Evolutionary conservation across 371 early-diverging fungal genomes (phyloP).

Genomic region (Mucor lusitanicus): DNA sequence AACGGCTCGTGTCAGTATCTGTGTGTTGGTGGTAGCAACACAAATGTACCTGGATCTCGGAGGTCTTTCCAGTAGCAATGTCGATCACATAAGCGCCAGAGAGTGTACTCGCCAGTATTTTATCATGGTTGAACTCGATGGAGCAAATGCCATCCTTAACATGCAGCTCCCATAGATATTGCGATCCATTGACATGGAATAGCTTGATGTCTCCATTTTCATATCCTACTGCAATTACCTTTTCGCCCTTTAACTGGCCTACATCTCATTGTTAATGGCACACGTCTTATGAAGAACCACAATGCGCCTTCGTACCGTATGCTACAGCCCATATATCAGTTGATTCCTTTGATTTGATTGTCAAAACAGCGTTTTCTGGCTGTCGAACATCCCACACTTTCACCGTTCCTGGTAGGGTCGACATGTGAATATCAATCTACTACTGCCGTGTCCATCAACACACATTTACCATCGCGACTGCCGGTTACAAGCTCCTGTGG

Average conservation of each 20-base stretch:
- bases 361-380: constrained; percentile 64
- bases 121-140: constrained; percentile 15
- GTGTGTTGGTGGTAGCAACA: no score
- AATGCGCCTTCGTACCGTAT: constrained; percentile 62
- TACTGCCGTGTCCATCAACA: background rate
- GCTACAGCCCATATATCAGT: constrained; percentile 81
- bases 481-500: constrained; percentile 75
- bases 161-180: constrained; percentile 74
- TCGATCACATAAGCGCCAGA: constrained; percentile 19
- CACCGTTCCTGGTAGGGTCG: constrained; percentile 48
- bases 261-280: background rate
- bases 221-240: constrained; percentile 68
- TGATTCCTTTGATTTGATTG: constrained; percentile 49
- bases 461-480: constrained; percentile 66
- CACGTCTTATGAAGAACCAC: background rate
- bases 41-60: constrained; percentile 8
- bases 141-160: constrained; percentile 68
- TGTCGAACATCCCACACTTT: constrained; percentile 85
- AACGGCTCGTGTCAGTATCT: background rate
- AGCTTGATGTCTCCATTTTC: constrained; percentile 81
- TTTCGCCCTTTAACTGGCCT: constrained; percentile 16
- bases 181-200: constrained; percentile 67
- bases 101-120: constrained; percentile 16
- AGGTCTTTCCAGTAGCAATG: constrained; percentile 10
- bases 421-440: background rate